Conservation (phyloP, 495 filamentous ascomycete species). For the Xylaria intraflava region DNA sequence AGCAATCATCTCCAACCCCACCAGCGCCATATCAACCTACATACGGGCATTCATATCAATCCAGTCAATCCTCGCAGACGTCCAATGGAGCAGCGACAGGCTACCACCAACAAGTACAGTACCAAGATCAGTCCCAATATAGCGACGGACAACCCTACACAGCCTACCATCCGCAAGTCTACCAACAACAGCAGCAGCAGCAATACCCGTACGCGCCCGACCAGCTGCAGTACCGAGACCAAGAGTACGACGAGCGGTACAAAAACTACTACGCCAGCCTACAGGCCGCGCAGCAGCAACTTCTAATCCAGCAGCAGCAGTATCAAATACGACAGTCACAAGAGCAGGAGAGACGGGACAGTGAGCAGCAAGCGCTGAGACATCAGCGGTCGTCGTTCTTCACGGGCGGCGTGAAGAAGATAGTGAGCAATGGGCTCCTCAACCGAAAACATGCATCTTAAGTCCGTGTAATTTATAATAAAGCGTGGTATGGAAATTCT, state of each 20-base stretch:
- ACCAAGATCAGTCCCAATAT: conserved; percentile 11
- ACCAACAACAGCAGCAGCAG: conserved; percentile 10
- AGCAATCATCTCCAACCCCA: conserved; percentile 6
- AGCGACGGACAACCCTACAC: conserved; percentile 11
- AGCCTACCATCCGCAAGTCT: conserved; percentile 21
- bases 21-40: conserved; percentile 11
- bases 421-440: conserved; percentile 24
- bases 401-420: conserved; percentile 22
- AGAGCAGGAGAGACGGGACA: conserved; percentile 10
- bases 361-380: conserved; percentile 18
- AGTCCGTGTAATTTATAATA: not conserved
- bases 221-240: conserved; percentile 17
- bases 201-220: conserved; percentile 8
- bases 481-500: too few relatives aligned
- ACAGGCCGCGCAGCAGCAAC: conserved; percentile 11
- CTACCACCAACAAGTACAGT: conserved; percentile 10
- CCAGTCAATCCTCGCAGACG: conserved; percentile 13
- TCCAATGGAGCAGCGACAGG: not conserved
- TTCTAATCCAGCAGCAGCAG: conserved; percentile 1
- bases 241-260: conserved; percentile 18
- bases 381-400: conserved; percentile 26
- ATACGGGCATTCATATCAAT: conserved; percentile 13
- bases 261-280: conserved; percentile 16
- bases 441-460: conserved; percentile 9
- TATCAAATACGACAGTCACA: not conserved